These are phyloP conservation scores for Stentor coeruleus DNA, from an alignment of 73 alveolate genomes.

Conservation along the genomic window DNA sequence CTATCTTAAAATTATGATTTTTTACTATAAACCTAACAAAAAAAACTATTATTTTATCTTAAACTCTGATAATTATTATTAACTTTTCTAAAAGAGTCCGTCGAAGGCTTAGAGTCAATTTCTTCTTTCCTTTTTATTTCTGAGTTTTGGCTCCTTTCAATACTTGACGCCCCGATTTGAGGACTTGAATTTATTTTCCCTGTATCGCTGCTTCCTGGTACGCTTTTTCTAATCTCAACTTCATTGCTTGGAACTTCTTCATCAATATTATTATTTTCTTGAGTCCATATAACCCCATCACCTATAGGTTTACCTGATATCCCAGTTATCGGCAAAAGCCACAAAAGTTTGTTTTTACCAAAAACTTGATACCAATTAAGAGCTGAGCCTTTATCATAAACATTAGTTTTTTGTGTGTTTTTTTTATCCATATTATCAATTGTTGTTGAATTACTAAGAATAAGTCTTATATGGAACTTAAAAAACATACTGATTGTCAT, in stretches of 20 bases:
- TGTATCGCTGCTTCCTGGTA: too few relatives aligned
- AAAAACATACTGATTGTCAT: constrained; percentile 72
- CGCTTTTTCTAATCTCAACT: background rate
- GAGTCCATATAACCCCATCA: constrained; percentile 91
- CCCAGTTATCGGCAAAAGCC: constrained; percentile 82
- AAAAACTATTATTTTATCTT: too few relatives aligned
- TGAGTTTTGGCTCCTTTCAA: too few relatives aligned
- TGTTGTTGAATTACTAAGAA: constrained; percentile 83
- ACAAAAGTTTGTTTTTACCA: constrained; percentile 74
- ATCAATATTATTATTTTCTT: constrained; percentile 28
- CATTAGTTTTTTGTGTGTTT: constrained; percentile 42
- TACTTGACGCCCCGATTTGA: too few relatives aligned
- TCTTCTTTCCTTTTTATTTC: too few relatives aligned
- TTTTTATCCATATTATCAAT: constrained; percentile 88
- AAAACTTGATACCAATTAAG: constrained; percentile 78
- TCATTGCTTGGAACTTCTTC: constrained; percentile 38
- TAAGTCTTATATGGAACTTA: constrained; percentile 79
- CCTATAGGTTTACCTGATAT: constrained; percentile 89
- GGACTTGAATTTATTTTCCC: too few relatives aligned
- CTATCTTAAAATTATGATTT: too few relatives aligned
- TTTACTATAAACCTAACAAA: too few relatives aligned
- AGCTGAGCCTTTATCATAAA: constrained; percentile 68
- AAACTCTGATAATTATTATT: too few relatives aligned
- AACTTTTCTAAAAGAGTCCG: too few relatives aligned
- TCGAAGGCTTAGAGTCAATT: too few relatives aligned